Base-by-base conservation (phyloP, 306 rosid genomes). In the Chamaecrista fasciculata region DNA sequence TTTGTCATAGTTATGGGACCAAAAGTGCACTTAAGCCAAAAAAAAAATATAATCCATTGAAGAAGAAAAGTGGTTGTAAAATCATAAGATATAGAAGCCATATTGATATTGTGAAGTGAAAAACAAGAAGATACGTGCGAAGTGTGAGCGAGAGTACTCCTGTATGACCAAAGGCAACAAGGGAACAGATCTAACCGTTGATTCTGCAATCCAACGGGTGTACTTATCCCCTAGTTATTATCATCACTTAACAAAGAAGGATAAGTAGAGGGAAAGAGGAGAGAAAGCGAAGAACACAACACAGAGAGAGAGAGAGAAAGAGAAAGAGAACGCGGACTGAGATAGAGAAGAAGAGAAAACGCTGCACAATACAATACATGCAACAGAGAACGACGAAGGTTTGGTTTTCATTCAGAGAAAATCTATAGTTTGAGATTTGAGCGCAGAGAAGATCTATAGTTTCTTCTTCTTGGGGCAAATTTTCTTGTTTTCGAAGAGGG, bases 181-280 rank as follows among this genome's bases (percentile, higher is more conserved):
- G 28, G 25, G 72, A 4, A 16, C 11, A 1, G 24, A 51, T 63
- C 65, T 0, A 6, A 63, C 71, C 77, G 47, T 52, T 31, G 25
- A 63, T 40, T 26, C 12, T 14, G 46, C 47, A 40, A 73, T 73
- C 77, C 6, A 31, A 40, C 70, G 65, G 70, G 3, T 52, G 1
- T 24, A 23, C 15, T 52, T 5, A 16, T 16, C 34, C 34, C 40
- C 37, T 28, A 26, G 43, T 62, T 44, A 58, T 39, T 37, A 26
- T 60, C 56, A 47, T 70, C 50, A 43, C 47, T n/a, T 0, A 31
- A 37, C 19, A 11, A 39, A 16, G 47, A 11, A 39, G 47, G 56
- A 62, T 73, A 63, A 51, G 67, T 63, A 73, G 15, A 63, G 55
- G 5, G 18, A 65, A 42, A 16, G 20, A 1, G 14, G 4, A 8